Evolutionary conservation across 2,329 filamentous ascomycete species (phyloP), one percentile per base, ranked within the genome.

Genomic region (Cryphonectria japonica): DNA sequence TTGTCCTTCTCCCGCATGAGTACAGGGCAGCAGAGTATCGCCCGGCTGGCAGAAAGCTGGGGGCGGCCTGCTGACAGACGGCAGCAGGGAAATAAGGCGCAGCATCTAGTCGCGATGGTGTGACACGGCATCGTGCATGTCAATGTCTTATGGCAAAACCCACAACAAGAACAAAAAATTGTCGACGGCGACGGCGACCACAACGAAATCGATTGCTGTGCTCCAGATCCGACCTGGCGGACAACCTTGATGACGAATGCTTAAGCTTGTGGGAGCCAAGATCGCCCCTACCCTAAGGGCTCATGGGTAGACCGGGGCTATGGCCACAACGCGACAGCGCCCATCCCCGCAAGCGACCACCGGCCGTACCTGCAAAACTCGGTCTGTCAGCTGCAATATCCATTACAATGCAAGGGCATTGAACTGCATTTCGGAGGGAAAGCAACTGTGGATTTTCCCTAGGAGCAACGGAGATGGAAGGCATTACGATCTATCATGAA

Each of bases 201-300:
- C 63, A 63, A 59, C 63, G 9, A n/a, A 50, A 50, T 50, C 8
- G 34, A 34, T 14, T 3, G 26, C 29, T 72, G 59, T 46, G 71
- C 67, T 22, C 32, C 46, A 37, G 65, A n/a, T 52, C n/a, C 34
- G 67, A 50, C 34, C 67, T 64, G 41, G 62, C 54, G 29, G 39
- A 60, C 65, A 69, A 52, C 61, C 71, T 62, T 62, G 65, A 72
- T 68, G 71, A 72, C 65, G 68, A 59, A 34, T 29, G 29, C 66
- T 52, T 65, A 70, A 46, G 57, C 11, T 60, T 46, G 61, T 63
- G 41, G 26, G 63, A 60, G 63, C 70, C 70, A 64, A 69, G 68
- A 69, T 71, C 46, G 46, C 22, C 46, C 46, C 46, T n/a, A n/a
- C 54, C 37, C 60, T 66, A 26, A 43, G 37, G 43, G 46, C 59